These are phyloP conservation scores for Fragilaria radians DNA, from an alignment of 108 stramenopile genomes.

Conservation along the genomic window DNA sequence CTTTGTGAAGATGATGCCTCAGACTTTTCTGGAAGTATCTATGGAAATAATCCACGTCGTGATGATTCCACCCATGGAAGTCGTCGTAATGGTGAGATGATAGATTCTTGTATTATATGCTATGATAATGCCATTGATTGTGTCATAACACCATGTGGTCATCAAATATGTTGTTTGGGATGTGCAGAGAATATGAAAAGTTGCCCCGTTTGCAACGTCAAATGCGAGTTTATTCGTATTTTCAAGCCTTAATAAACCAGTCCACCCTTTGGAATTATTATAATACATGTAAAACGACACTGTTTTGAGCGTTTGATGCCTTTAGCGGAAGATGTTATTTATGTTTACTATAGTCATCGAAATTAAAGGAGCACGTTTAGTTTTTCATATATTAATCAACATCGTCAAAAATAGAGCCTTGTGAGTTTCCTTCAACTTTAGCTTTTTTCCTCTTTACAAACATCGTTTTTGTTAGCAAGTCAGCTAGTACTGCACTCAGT, in stretches of 20 bases:
- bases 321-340: too few species aligned
- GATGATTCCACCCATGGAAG: neutral
- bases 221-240: constrained; percentile 62
- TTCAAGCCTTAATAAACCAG: constrained; percentile 35
- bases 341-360: too few species aligned
- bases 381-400: too few species aligned
- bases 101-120: constrained; percentile 56
- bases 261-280: too few species aligned
- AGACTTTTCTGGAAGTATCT: neutral
- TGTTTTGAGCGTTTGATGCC: too few species aligned
- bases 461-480: too few species aligned
- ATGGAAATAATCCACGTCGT: neutral
- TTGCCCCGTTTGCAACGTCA: constrained; percentile 60
- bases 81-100: neutral
- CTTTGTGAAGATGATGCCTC: neutral
- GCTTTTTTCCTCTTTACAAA: too few species aligned
- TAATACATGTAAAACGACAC: too few species aligned
- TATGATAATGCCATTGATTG: constrained; percentile 59
- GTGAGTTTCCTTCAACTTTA: too few species aligned
- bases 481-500: too few species aligned
- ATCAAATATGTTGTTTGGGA: constrained; percentile 64
- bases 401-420: too few species aligned
- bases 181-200: constrained; percentile 37
- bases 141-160: constrained; percentile 76
- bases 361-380: too few species aligned